These are phyloP conservation scores for Solanum piurae DNA, from an alignment of 257 asterid genomes.

Conservation along the genomic window DNA sequence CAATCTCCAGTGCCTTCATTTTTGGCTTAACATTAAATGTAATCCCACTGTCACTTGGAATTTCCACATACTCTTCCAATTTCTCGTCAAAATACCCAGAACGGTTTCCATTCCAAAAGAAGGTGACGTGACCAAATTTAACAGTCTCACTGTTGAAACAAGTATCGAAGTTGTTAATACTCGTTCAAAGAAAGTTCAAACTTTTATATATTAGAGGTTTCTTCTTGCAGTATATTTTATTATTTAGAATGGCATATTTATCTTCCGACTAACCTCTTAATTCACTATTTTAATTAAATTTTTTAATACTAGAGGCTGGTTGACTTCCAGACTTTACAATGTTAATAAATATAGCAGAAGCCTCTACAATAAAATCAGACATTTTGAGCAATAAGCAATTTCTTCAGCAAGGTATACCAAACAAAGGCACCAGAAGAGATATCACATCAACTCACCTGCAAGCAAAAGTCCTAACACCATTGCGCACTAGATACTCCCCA, in stretches of 20 bases:
- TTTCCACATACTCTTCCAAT: constrained; percentile 86
- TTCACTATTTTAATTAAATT: background rate
- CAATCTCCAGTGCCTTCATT: constrained; percentile 95
- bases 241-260: background rate
- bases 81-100: constrained; percentile 71
- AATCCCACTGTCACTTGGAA: constrained; percentile 88
- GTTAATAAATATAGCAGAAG: background rate
- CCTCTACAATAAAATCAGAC: background rate
- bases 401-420: background rate
- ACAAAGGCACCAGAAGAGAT: background rate
- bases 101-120: constrained; percentile 94
- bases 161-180: background rate
- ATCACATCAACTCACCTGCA: constrained; percentile 52
- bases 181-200: background rate
- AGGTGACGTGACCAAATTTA: constrained; percentile 83
- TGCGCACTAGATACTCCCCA: constrained; percentile 79
- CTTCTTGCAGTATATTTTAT: background rate
- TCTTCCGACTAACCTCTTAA: background rate
- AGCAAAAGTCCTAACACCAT: constrained; percentile 83
- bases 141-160: constrained; percentile 73
- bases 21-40: constrained; percentile 86
- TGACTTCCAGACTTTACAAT: background rate
- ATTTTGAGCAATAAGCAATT: background rate
- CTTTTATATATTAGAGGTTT: background rate
- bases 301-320: background rate